Evolutionary conservation across 2,329 filamentous ascomycete genomes (phyloP).

Genomic region (Tolypocladium inflatum): DNA sequence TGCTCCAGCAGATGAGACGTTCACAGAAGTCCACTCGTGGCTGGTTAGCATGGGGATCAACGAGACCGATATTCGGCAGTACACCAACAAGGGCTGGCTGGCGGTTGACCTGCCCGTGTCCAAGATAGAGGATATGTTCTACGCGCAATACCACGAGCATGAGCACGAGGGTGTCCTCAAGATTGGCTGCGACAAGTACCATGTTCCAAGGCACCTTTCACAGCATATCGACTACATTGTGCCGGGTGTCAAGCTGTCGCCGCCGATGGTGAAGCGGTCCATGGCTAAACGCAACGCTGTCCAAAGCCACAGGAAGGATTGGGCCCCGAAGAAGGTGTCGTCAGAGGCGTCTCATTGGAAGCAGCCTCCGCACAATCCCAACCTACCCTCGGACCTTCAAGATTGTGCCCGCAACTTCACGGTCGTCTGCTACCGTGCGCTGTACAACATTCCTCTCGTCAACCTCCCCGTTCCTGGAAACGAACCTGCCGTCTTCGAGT

Average conservation of each 20-base stretch:
- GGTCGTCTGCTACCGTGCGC: constrained; percentile 40
- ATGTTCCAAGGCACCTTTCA: constrained; percentile 24
- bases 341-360: not conserved
- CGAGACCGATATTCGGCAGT: not conserved
- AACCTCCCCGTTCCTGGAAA: constrained; percentile 41
- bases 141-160: constrained; percentile 6
- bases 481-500: constrained; percentile 39
- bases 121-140: constrained; percentile 5
- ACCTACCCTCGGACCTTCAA: constrained; percentile 2
- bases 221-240: constrained; percentile 39
- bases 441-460: constrained; percentile 32
- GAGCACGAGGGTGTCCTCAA: constrained; percentile 4
- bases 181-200: constrained; percentile 25
- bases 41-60: not conserved
- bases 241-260: constrained; percentile 32
- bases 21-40: not conserved
- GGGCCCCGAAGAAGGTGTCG: constrained; percentile 3
- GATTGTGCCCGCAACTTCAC: constrained; percentile 45
- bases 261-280: constrained; percentile 5
- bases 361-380: not conserved
- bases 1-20: not conserved
- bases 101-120: constrained; percentile 6
- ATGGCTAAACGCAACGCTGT: not conserved
- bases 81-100: constrained; percentile 2
- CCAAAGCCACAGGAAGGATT: not conserved